Conservation (phyloP, 2,329 filamentous ascomycete species). For the Microdochium bolleyi region DNA sequence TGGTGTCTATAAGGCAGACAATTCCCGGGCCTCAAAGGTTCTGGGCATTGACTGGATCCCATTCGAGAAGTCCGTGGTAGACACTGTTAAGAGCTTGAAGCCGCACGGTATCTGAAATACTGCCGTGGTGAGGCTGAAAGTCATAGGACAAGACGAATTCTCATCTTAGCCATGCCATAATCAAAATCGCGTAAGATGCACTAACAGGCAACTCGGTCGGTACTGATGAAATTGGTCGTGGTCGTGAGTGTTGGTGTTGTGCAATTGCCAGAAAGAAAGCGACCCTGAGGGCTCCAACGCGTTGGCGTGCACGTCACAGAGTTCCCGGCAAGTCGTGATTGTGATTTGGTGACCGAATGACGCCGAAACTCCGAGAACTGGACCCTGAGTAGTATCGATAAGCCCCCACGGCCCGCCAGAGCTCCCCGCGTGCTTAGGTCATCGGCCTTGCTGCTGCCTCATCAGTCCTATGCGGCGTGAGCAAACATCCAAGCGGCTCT, state of each 20-base stretch:
- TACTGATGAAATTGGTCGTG: not conserved
- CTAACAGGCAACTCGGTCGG: no score
- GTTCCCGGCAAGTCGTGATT: no score
- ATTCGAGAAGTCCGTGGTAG: slow-evolving; percentile 54
- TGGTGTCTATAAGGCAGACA: slow-evolving; percentile 46
- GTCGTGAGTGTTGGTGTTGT: no score
- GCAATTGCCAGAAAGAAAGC: no score
- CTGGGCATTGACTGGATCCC: slow-evolving; percentile 55
- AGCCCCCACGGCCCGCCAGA: not conserved
- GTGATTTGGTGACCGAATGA: not conserved
- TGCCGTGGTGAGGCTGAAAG: not conserved
- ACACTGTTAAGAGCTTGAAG: slow-evolving; percentile 58
- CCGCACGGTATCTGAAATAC: slow-evolving; percentile 19
- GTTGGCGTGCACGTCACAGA: not conserved
- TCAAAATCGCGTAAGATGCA: no score
- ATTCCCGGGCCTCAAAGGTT: slow-evolving; percentile 47
- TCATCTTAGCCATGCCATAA: not conserved
- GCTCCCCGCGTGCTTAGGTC: not conserved
- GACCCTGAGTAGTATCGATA: not conserved
- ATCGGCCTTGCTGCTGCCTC: not conserved
- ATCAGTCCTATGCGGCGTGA: not conserved
- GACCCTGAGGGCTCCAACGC: no score
- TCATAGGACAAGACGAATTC: not conserved
- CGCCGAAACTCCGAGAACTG: not conserved
- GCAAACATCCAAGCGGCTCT: not conserved